A percentile compares a stretch with the other conserved stretches of the same genome.
phyloP scores from a whole-genome alignment of 495 filamentous ascomycete species.

The Penicillium flavigenum region DNA sequence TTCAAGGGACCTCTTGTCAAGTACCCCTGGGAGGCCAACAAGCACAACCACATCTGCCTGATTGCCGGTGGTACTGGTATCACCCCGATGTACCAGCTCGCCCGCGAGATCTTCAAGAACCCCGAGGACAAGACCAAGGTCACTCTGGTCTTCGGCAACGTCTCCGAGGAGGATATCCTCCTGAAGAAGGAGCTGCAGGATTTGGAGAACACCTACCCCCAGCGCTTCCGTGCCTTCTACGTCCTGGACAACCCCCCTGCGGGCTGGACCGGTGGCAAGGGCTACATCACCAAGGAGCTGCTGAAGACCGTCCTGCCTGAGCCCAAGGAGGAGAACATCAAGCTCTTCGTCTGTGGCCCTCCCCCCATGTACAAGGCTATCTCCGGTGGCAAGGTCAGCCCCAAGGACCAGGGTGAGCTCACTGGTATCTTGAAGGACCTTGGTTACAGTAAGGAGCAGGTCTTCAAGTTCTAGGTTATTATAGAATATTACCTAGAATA shows the following conservation, averaged over 20 bases:
- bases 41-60: constrained; percentile 90
- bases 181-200: constrained; percentile 77
- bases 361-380: constrained; percentile 92
- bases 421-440: constrained; percentile 81
- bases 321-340: constrained; percentile 84
- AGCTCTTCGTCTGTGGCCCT: constrained; percentile 89
- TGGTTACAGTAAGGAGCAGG: constrained; percentile 89
- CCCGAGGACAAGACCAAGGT: constrained; percentile 96
- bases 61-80: constrained; percentile 96
- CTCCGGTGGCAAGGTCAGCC: constrained; percentile 83
- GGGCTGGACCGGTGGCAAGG: constrained; percentile 72
- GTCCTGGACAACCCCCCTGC: constrained; percentile 83
- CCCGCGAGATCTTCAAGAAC: constrained; percentile 85
- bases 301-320: constrained; percentile 91
- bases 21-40: constrained; percentile 88
- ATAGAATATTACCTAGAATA: constrained; percentile 20
- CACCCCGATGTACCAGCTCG: constrained; percentile 89
- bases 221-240: constrained; percentile 89
- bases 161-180: constrained; percentile 82
- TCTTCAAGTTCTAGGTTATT: constrained; percentile 85
- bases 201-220: constrained; percentile 90
- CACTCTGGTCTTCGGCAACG: constrained; percentile 87
- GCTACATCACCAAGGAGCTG: constrained; percentile 81
- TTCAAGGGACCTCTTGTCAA: constrained; percentile 96
- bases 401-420: constrained; percentile 89